Evolutionary conservation across 1,284 basidiomycete species (phyloP).

Genomic region (Cryptococcus sp.): DNA sequence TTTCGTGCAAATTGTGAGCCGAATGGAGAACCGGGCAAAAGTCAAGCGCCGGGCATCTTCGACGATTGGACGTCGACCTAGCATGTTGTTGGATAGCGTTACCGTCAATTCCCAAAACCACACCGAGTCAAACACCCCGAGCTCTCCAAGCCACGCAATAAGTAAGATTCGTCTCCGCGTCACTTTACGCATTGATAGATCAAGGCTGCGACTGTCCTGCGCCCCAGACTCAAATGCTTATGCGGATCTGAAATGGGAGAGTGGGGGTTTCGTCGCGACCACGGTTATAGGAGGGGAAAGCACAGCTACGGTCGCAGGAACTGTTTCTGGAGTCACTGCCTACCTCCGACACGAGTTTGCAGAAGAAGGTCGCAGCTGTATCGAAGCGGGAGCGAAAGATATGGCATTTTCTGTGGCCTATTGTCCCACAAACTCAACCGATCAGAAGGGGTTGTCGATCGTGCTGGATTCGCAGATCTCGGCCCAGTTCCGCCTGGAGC

Average conservation of each 20-base stretch:
- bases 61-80: constrained; percentile 2
- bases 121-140: constrained; percentile 6
- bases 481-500: constrained; percentile 44
- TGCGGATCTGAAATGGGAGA: constrained; percentile 83
- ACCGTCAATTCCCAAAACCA: constrained; percentile 10
- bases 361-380: constrained; percentile 38
- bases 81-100: constrained; percentile 1
- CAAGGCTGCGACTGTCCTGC: constrained; percentile 78
- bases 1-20: constrained; percentile 60
- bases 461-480: constrained; percentile 44
- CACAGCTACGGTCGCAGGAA: constrained; percentile 68
- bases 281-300: constrained; percentile 69
- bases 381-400: constrained; percentile 48
- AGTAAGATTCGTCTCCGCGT: constrained; percentile 55
- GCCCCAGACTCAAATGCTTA: constrained; percentile 85
- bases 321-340: constrained; percentile 73
- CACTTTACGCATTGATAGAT: constrained; percentile 84
- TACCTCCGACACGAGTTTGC: constrained; percentile 70
- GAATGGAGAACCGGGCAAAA: constrained; percentile 31
- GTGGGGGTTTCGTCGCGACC: constrained; percentile 80
- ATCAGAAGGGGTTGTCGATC: constrained; percentile 58
- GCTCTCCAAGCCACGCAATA: constrained; percentile 16
- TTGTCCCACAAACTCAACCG: constrained; percentile 15
- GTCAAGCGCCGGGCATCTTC: constrained; percentile 11
- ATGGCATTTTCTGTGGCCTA: constrained; percentile 41